These are phyloP conservation scores for Exophiala sp. DNA, from an alignment of 2,329 filamentous ascomycete genomes.

Conservation along the genomic window DNA sequence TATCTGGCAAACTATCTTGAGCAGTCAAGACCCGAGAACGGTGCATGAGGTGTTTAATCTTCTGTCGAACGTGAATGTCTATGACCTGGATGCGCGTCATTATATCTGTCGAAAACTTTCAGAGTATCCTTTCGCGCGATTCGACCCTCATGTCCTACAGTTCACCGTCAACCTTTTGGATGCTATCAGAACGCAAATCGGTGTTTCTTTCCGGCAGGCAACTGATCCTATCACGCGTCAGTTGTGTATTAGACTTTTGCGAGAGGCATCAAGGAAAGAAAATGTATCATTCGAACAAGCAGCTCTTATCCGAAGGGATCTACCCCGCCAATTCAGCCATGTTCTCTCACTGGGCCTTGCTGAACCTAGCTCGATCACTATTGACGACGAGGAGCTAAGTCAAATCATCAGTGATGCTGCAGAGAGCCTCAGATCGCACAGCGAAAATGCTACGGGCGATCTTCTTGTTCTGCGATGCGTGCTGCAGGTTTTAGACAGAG, in stretches of 20 bases:
- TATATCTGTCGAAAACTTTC: conserved; percentile 71
- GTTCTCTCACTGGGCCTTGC: conserved; percentile 11
- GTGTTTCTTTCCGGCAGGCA: not conserved
- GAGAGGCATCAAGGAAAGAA: conserved; percentile 62
- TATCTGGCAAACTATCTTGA: conserved; percentile 78
- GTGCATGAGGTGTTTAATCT: conserved; percentile 74
- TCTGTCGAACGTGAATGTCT: conserved; percentile 50
- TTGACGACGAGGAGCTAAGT: conserved; percentile 13
- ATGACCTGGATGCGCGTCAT: conserved; percentile 42
- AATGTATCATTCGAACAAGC: conserved; percentile 50
- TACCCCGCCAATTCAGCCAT: conserved; percentile 14
- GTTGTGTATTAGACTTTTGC: conserved; percentile 64
- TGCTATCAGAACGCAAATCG: conserved; percentile 43
- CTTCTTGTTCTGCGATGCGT: conserved; percentile 15
- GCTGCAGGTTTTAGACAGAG: conserved; percentile 7
- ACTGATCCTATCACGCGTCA: conserved; percentile 33
- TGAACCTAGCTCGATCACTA: conserved; percentile 5
- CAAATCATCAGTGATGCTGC: conserved; percentile 13
- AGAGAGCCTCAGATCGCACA: conserved; percentile 15
- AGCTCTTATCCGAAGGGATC: conserved; percentile 29
- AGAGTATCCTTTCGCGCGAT: conserved; percentile 59
- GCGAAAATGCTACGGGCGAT: conserved; percentile 16
- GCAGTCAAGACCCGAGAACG: conserved; percentile 80
- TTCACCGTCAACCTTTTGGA: conserved; percentile 59
- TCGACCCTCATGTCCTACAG: conserved; percentile 59